Percentiles rank a stretch among this genome's conserved stretches.
Evolutionary conservation across 192 early-diverging fungal genomes (phyloP).

Genomic region (Entomortierella chlamydospora): DNA sequence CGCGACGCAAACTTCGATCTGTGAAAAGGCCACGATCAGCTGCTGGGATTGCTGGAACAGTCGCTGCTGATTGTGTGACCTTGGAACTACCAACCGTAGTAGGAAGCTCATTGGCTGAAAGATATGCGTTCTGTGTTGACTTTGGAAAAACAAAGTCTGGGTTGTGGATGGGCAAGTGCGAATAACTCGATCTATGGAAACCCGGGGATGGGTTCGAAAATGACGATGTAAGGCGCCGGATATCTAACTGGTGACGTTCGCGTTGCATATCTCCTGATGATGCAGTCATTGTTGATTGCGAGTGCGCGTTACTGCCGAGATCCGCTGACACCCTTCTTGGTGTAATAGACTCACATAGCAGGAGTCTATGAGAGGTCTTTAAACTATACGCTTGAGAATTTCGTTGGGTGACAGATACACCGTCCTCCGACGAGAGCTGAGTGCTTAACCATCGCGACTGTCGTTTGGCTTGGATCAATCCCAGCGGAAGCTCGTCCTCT

Average conservation of each 20-base stretch:
- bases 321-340: slow-evolving; percentile 1
- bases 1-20: slow-evolving; percentile 1
- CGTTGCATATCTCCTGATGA: not conserved
- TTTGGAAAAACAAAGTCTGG: slow-evolving; percentile 20
- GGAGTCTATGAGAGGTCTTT: slow-evolving; percentile 11
- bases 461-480: slow-evolving; percentile 18
- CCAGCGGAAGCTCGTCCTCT: slow-evolving; percentile 33
- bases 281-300: not conserved
- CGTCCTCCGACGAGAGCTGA: slow-evolving; percentile 29
- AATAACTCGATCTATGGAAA: slow-evolving; percentile 32
- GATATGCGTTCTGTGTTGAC: not conserved
- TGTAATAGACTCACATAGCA: slow-evolving; percentile 27
- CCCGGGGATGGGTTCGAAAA: slow-evolving; percentile 21
- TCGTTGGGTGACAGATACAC: not conserved
- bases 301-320: not conserved
- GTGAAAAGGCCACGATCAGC: not conserved
- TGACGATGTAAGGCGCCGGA: slow-evolving; percentile 9
- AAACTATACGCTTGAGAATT: not conserved
- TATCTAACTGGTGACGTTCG: not conserved
- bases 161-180: slow-evolving; percentile 17
- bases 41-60: not conserved
- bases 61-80: not conserved
- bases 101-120: slow-evolving; percentile 3
- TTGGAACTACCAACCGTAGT: too few species aligned
- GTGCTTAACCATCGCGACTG: slow-evolving; percentile 32